phyloP scores from a whole-genome alignment of 352 stramenopile species.

The Lagenidium giganteum region DNA sequence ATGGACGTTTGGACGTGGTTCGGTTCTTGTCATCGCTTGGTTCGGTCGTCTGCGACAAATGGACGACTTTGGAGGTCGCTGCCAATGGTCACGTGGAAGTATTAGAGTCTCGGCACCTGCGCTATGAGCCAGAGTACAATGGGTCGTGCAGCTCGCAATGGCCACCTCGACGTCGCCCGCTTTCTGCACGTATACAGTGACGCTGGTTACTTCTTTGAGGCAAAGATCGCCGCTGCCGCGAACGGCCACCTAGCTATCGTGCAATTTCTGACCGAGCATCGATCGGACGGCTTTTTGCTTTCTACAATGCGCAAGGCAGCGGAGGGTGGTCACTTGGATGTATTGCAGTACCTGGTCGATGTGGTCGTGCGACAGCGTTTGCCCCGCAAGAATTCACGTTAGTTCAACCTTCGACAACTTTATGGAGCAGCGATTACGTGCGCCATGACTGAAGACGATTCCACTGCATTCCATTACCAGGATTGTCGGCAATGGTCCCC shows the following conservation, averaged over 20 bases:
- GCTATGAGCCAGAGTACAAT: no score
- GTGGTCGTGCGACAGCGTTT: no score
- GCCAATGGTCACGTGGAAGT: slow-evolving; percentile 38
- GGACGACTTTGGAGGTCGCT: no score
- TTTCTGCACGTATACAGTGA: slow-evolving; percentile 2
- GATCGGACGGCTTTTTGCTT: slow-evolving; percentile 24
- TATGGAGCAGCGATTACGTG: neutral
- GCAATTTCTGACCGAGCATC: slow-evolving; percentile 25
- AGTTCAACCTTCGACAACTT: slow-evolving; percentile 8
- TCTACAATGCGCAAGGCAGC: slow-evolving; percentile 27
- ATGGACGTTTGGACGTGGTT: no score
- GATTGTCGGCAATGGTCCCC: no score
- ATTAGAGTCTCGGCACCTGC: slow-evolving; percentile 32
- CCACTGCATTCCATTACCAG: no score
- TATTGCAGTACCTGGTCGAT: slow-evolving; percentile 18
- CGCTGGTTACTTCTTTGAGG: slow-evolving; percentile 22
- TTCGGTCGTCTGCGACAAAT: no score
- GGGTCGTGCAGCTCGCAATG: neutral
- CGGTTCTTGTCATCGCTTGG: no score
- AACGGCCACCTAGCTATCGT: slow-evolving; percentile 27
- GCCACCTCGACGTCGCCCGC: slow-evolving; percentile 4
- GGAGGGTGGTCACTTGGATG: slow-evolving; percentile 15
- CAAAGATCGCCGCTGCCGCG: slow-evolving; percentile 30
- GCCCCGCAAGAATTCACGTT: neutral
- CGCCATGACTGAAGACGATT: no score